phyloP scores from a whole-genome alignment of 495 filamentous ascomycete genomes.

The Pseudevernia furfuracea region DNA sequence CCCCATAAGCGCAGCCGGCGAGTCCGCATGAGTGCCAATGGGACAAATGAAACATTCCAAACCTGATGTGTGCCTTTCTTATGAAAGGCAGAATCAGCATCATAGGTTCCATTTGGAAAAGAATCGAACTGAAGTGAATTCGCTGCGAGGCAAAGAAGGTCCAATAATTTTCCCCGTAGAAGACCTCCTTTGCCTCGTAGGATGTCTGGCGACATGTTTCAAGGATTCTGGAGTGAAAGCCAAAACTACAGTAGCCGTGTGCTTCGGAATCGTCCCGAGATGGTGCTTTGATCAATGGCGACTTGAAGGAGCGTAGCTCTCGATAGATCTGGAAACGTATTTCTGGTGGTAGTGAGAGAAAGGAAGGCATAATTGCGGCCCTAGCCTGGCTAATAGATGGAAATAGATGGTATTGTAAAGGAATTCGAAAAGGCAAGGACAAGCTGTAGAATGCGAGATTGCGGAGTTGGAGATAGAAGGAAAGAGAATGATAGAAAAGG shows the following conservation, averaged over 20 bases:
- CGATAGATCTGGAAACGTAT: conserved; percentile 14
- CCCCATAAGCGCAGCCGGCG: too few relatives aligned
- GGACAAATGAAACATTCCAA: conserved; percentile 1
- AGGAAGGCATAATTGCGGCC: not conserved
- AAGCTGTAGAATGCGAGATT: not conserved
- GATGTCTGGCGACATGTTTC: not conserved
- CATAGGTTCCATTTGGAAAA: not conserved
- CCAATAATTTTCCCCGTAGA: conserved; percentile 14
- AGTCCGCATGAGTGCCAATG: not conserved
- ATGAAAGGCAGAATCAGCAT: conserved; percentile 4
- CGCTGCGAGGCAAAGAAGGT: conserved; percentile 6
- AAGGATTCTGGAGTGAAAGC: conserved; percentile 10
- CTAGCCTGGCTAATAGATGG: not conserved
- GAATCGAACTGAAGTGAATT: not conserved
- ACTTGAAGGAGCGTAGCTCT: conserved; percentile 4
- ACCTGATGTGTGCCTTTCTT: conserved; percentile 9
- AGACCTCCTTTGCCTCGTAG: conserved; percentile 15
- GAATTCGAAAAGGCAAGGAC: too few relatives aligned
- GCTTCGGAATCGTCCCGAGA: not conserved
- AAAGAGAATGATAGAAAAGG: not conserved
- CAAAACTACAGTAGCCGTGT: conserved; percentile 13
- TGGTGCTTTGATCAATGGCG: not conserved
- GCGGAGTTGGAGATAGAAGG: not conserved
- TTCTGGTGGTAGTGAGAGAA: conserved; percentile 12
- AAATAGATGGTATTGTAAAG: too few relatives aligned